These are phyloP conservation scores for Nicotiana undulata DNA, from an alignment of 257 asterid species.

Conservation along the genomic window DNA sequence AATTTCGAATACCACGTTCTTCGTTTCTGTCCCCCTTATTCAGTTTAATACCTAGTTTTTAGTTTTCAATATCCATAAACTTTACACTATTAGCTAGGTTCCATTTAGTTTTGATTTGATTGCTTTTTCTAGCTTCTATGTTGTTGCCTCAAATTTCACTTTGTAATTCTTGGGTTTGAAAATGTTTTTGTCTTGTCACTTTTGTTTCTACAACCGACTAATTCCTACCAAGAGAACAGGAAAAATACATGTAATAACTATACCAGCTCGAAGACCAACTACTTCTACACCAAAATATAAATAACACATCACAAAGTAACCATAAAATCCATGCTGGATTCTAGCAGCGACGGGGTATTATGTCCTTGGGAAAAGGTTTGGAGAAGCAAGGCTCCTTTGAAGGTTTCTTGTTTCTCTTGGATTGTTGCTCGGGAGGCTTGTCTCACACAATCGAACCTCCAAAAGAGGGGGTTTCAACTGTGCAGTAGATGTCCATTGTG, in stretches of 20 bases:
- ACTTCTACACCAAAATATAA: not conserved
- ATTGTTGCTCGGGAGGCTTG: no score
- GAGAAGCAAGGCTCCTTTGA: no score
- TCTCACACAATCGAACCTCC: no score
- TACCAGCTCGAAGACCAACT: not conserved
- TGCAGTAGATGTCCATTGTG: no score
- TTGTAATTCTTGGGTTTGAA: not conserved
- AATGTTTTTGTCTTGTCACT: not conserved
- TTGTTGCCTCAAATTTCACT: not conserved
- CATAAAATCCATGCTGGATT: not conserved
- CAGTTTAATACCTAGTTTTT: not conserved
- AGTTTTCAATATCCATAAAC: not conserved
- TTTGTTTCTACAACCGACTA: not conserved
- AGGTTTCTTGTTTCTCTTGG: no score
- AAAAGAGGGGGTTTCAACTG: no score
- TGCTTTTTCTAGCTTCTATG: conserved; percentile 1
- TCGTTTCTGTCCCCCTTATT: not conserved
- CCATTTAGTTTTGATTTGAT: not conserved
- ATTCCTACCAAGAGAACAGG: not conserved
- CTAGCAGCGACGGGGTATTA: no score
- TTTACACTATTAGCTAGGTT: not conserved
- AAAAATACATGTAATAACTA: not conserved
- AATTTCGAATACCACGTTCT: not conserved
- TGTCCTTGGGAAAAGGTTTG: no score
- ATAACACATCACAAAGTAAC: not conserved